Base-by-base conservation (phyloP, 2,329 filamentous ascomycete genomes). In the Penicillium sp. region DNA sequence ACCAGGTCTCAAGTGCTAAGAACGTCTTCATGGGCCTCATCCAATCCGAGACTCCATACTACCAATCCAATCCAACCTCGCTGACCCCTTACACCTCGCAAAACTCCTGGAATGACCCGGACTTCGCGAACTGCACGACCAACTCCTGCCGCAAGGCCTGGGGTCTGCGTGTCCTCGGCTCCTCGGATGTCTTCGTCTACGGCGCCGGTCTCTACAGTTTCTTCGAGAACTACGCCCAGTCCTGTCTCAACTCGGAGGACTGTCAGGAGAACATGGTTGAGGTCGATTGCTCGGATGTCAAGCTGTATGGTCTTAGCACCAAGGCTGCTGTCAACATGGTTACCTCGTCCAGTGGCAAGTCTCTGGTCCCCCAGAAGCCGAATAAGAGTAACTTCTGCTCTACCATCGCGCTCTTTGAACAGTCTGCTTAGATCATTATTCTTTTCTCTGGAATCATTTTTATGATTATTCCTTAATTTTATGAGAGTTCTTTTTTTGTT, bases 21-120 rank as follows among this genome's bases (percentile, higher is more conserved):
- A 88, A 92, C 69, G 82, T 96, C 61, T 96, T 89, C 79, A 87
- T 95, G 82, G 87, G 84, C 11, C 78, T 90, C 50, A 91, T 96
- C 67, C 92, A 97, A 78, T 90, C 90, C 4, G 93, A 97, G 78
- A 96, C 92, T 5, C 89, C 92, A 33, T 85, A 86, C 80, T 91
- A 88, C 82, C 90, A 96, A 77, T 84, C 88, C 71, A 92, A 93
- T 78, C 91, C 92, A 5, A 83, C 88, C 64, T 84, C 90, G 2
- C 81, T 83, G 10, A 80, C 83, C 10, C 75, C 75, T 10, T 77
- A 72, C 65, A 72, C 64, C 0, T 68, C 74, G 4, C 72, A 76
- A 45, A 31, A 62, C 4, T 61, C 62, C 7, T 76, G 70, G 68
- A 72, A 70, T 31, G 74, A 89, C 87, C 70, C 92, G 0, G 82